A percentile compares a stretch with the other conserved stretches of the same genome.
Conservation (phyloP, 2,329 filamentous ascomycete genomes). For the Gyromitra esculenta region DNA sequence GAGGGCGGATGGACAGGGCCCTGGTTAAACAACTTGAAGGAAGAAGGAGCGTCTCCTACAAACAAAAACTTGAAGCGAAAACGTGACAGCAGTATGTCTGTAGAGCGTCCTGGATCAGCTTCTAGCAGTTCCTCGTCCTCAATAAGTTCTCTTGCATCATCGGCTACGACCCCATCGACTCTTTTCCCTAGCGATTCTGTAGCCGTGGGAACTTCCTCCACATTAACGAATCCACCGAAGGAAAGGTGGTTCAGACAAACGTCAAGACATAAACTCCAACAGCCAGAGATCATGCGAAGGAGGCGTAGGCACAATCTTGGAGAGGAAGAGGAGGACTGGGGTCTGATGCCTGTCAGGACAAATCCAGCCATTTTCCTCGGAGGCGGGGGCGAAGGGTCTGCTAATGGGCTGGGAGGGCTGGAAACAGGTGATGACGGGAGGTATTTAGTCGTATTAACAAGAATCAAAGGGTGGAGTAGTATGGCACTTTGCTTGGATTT, state of each 20-base stretch:
- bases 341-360: constrained; percentile 52
- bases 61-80: constrained; percentile 43
- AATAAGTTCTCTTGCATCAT: constrained; percentile 35
- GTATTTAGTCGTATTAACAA: constrained; percentile 51
- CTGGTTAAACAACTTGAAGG: constrained; percentile 40
- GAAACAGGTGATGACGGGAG: constrained; percentile 46
- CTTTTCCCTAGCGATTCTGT: constrained; percentile 20
- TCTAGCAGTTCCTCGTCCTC: constrained; percentile 44
- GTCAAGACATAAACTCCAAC: constrained; percentile 53
- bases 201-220: constrained; percentile 1
- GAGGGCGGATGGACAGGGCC: constrained; percentile 40
- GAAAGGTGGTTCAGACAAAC: constrained; percentile 52
- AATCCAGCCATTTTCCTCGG: constrained; percentile 50
- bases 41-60: constrained; percentile 24
- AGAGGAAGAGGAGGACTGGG: constrained; percentile 53
- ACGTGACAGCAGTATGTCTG: constrained; percentile 33
- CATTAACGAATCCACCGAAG: constrained; percentile 18
- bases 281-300: constrained; percentile 54
- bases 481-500: constrained; percentile 52
- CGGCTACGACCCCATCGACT: constrained; percentile 40
- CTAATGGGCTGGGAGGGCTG: constrained; percentile 30
- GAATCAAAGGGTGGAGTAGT: constrained; percentile 52
- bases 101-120: constrained; percentile 43
- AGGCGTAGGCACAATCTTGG: constrained; percentile 49
- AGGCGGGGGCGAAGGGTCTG: constrained; percentile 28